Percentiles rank a stretch among this genome's conserved stretches.
These are phyloP conservation scores for Cicer bijugum DNA, from an alignment of 306 rosid species.

Conservation along the genomic window DNA sequence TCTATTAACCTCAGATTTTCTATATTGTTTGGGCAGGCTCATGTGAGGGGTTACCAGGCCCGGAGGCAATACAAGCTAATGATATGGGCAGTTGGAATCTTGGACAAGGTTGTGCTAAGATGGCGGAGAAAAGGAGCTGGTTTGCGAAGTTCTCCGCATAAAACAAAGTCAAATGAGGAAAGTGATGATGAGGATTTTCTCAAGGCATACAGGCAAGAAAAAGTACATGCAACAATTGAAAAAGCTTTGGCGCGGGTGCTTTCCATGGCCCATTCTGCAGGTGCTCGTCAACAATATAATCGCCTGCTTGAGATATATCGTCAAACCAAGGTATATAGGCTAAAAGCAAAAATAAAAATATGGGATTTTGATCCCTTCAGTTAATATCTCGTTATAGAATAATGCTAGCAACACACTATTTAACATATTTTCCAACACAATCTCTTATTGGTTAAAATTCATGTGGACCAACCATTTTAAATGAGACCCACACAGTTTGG, in stretches of 20 bases:
- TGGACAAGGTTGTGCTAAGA: conserved; percentile 85
- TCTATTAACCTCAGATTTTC: conserved; percentile 12
- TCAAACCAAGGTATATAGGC: conserved; percentile 71
- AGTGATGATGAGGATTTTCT: conserved; percentile 87
- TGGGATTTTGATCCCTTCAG: conserved; percentile 7
- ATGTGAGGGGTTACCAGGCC: conserved; percentile 85
- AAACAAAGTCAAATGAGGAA: conserved; percentile 52
- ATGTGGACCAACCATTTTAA: no score
- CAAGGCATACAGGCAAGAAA: conserved; percentile 78
- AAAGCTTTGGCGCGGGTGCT: conserved; percentile 76
- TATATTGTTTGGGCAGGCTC: conserved; percentile 68
- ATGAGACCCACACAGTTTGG: no score
- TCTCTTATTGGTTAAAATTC: no score
- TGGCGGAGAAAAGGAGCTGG: conserved; percentile 90
- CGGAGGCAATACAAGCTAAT: conserved; percentile 78
- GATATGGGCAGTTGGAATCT: conserved; percentile 90
- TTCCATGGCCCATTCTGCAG: conserved; percentile 74
- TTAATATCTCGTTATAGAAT: not conserved
- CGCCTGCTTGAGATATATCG: conserved; percentile 75
- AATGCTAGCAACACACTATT: no score
- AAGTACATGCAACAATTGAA: conserved; percentile 68
- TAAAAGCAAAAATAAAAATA: not conserved
- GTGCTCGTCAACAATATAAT: conserved; percentile 81
- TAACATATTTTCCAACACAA: no score
- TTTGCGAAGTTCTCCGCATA: conserved; percentile 66